Evolutionary conservation across 495 filamentous ascomycete species (phyloP).

Genomic region (Podospora pseudopauciseta): DNA sequence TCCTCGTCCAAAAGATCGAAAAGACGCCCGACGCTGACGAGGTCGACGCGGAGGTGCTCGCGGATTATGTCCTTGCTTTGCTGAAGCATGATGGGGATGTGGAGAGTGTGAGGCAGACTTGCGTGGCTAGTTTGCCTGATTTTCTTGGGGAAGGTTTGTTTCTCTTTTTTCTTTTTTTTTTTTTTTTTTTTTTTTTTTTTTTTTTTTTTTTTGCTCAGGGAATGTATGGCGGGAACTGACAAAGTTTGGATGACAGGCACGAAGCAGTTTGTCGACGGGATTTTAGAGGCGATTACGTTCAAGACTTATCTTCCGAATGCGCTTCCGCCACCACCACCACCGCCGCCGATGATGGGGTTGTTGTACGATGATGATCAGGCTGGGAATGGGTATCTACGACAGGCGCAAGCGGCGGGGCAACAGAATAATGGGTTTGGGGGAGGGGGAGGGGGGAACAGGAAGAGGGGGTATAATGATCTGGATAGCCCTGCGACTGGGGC

Average conservation of each 20-base stretch:
- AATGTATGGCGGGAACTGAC: too few relatives aligned
- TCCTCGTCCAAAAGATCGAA: constrained; percentile 87
- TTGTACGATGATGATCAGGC: constrained; percentile 26
- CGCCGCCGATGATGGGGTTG: constrained; percentile 16
- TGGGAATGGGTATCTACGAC: not conserved
- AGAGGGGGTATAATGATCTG: constrained; percentile 31
- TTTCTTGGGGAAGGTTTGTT: constrained; percentile 77
- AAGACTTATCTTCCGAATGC: constrained; percentile 59
- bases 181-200: not conserved
- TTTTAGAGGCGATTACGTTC: constrained; percentile 68
- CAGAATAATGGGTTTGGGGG: constrained; percentile 14
- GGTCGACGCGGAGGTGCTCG: constrained; percentile 73
- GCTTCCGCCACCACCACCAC: constrained; percentile 37
- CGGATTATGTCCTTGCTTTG: constrained; percentile 93
- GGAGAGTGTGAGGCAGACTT: constrained; percentile 68
- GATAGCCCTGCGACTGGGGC: constrained; percentile 36
- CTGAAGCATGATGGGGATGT: constrained; percentile 73
- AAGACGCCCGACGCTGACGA: constrained; percentile 91
- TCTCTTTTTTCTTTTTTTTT: constrained; percentile 9
- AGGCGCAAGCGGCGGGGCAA: not conserved
- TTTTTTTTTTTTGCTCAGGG: too few relatives aligned
- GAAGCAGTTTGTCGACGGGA: constrained; percentile 73
- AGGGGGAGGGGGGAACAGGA: constrained; percentile 25
- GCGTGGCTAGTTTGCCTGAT: constrained; percentile 76
- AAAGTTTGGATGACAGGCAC: constrained; percentile 52